A percentile compares a stretch with the other conserved stretches of the same genome.
Evolutionary conservation across 2,329 filamentous ascomycete species (phyloP).

Genomic region (Alternaria solani): DNA sequence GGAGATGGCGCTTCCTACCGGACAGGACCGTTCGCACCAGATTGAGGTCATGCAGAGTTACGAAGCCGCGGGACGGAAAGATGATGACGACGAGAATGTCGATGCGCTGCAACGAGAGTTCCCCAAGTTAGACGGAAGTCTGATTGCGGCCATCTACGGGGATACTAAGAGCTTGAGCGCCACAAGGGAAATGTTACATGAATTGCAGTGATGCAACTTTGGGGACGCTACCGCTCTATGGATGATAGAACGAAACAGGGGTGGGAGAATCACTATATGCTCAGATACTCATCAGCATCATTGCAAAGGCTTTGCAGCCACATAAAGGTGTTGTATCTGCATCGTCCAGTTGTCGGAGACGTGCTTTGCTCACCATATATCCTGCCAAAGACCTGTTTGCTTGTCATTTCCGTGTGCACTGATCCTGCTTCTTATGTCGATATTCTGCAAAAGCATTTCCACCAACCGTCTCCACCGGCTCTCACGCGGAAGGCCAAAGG

Average conservation of each 20-base stretch:
- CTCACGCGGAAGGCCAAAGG: background rate
- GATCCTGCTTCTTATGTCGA: background rate
- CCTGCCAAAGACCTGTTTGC: background rate
- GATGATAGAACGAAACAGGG: background rate
- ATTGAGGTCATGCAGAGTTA: conserved; percentile 55
- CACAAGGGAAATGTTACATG: conserved; percentile 56
- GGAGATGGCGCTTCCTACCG: conserved; percentile 52
- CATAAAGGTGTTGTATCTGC: background rate
- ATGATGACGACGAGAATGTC: conserved; percentile 53
- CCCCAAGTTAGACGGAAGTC: conserved; percentile 53
- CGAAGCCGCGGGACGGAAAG: conserved; percentile 44
- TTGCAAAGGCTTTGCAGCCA: background rate
- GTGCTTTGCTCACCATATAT: background rate
- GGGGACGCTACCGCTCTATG: background rate
- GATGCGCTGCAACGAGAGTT: conserved; percentile 55
- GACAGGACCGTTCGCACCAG: conserved; percentile 53
- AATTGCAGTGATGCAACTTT: conserved; percentile 36
- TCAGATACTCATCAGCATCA: background rate
- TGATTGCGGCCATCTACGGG: conserved; percentile 57
- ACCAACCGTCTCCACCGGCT: background rate
- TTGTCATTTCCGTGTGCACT: background rate
- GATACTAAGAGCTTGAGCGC: conserved; percentile 53
- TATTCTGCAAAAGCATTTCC: background rate
- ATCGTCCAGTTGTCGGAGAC: background rate
- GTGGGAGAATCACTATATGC: background rate